Base-by-base conservation (phyloP, 441 rosid species). In the Eruca vesicaria region DNA sequence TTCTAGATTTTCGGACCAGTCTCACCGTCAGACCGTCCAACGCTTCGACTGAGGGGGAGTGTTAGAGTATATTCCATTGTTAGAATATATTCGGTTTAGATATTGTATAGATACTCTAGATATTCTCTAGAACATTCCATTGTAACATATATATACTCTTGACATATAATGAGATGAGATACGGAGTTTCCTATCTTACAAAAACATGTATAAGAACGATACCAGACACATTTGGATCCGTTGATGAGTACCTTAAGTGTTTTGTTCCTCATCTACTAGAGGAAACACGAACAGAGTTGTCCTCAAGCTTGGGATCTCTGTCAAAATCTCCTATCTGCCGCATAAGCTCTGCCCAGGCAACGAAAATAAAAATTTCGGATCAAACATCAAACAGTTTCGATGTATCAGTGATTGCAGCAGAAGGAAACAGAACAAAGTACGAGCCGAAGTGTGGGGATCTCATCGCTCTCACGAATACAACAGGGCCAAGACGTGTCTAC, bases 401-500 rank as follows among this genome's bases (percentile, higher is more conserved):
- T 16, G 8, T 61, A 61, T 59, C 63, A 15, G 1, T 32, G 65
- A 32, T 38, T n/a, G 12, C 3, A 4, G 20, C 26, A 33, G 1
- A 43, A 4, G 29, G 26, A 21, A 53, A 14, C 20, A n/a, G 10
- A 16, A 20, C 58, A 4, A 60, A 50, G 28, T 77, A 77, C 14
- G n/a, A 70, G 63, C 80, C 80, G 11, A 58, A 71, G n/a, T 33
- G 66, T n/a, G 76, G 76, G 20, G 80, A 77, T 65, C 72, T 77
- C 7, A 58, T 77, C 45, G 76, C 80, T 45, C 53, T 77, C 2
- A 21, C 72, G 26, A 12, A 4, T 6, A 11, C 10, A 33, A 45
- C 2, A 32, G 48, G 43, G 41, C 62, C 76, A 15, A 23, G 43
- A 43, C 9, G 55, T 0, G 7, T 71, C 1, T 11, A 33, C 14